Evolutionary conservation across 2,329 filamentous ascomycete species (phyloP), one percentile per base, ranked within the genome.

Genomic region (Aureobasidium pullulans): DNA sequence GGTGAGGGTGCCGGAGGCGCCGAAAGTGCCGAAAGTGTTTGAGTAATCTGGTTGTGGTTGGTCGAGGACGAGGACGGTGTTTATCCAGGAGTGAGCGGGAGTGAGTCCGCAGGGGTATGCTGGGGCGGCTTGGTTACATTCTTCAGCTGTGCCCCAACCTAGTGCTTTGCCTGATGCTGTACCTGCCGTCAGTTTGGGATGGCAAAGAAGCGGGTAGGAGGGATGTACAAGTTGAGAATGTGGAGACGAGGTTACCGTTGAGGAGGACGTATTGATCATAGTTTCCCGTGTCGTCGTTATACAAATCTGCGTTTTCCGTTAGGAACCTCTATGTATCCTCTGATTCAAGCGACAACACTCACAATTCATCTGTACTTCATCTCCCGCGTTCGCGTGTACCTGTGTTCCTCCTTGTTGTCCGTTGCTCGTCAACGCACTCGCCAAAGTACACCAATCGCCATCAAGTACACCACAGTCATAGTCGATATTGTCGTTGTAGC

Each of bases 221-320:
- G 75, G 75, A 7, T 75, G 64, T 28, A 71, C 69, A 74, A 44
- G 77, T 79, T 1, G 76, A 78, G 2, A 80, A 71, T 0, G 71
- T 77, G 0, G 75, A 75, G 29, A 79, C 70, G 29, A 68, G 62
- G n/a, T 64, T 62, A 43, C 69, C 72, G 60, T 76, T 74, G 32
- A 77, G 60, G 1, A 63, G 65, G 34, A 76, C 72, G 28, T 65
- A 66, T 64, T 77, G 75, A 4, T 73, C 75, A 64, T 77, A 76
- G 61, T 75, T 73, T 4, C 68, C 69, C 5, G 67, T 74, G n/a
- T 62, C 50, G 48, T 75, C 73, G 50, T 75, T 70, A 62, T 69
- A 76, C 52, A 74, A 72, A 64, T 76, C 65, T 64, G 37, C 6
- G 2, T 40, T 40, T 13, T 40, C 37, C 4, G 6, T 36, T 36